phyloP scores from a whole-genome alignment of 2,329 filamentous ascomycete genomes.

The Epichloe elymi region DNA sequence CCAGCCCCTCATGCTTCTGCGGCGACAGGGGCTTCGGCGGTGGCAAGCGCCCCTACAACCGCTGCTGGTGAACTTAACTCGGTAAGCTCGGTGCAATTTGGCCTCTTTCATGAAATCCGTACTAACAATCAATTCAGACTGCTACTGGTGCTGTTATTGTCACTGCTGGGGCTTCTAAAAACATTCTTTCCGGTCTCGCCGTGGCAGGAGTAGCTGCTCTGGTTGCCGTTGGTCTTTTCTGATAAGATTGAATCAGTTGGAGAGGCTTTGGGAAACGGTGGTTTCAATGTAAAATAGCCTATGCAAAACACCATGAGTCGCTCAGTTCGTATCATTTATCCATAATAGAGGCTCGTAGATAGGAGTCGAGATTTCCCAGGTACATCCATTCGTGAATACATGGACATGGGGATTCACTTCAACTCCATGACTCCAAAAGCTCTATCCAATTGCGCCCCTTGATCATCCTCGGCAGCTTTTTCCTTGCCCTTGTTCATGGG shows the following conservation, averaged over 20 bases:
- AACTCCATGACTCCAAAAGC: slow-evolving; percentile 39
- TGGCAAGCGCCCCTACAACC: not conserved
- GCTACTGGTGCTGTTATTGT: not conserved
- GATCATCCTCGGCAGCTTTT: slow-evolving; percentile 20
- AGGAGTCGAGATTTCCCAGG: too few species aligned
- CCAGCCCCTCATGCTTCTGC: not conserved
- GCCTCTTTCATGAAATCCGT: too few species aligned
- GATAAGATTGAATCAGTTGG: not conserved
- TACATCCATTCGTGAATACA: too few species aligned
- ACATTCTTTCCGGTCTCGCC: slow-evolving; percentile 1
- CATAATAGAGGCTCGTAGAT: not conserved
- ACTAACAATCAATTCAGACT: slow-evolving; percentile 1
- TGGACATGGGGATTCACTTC: slow-evolving; percentile 9
- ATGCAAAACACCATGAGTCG: not conserved
- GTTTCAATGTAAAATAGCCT: too few species aligned
- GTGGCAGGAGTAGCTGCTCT: slow-evolving; percentile 7
- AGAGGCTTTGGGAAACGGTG: too few species aligned
- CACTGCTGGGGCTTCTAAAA: slow-evolving; percentile 5
- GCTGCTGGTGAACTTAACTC: not conserved
- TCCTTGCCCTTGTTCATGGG: slow-evolving; percentile 8
- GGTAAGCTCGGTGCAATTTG: not conserved
- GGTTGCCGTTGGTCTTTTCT: slow-evolving; percentile 9
- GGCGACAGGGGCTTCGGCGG: not conserved
- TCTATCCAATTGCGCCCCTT: slow-evolving; percentile 43
- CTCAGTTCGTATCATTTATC: slow-evolving; percentile 1